Evolutionary conservation across 495 filamentous ascomycete genomes (phyloP).

Genomic region (Aspergillus campestris): DNA sequence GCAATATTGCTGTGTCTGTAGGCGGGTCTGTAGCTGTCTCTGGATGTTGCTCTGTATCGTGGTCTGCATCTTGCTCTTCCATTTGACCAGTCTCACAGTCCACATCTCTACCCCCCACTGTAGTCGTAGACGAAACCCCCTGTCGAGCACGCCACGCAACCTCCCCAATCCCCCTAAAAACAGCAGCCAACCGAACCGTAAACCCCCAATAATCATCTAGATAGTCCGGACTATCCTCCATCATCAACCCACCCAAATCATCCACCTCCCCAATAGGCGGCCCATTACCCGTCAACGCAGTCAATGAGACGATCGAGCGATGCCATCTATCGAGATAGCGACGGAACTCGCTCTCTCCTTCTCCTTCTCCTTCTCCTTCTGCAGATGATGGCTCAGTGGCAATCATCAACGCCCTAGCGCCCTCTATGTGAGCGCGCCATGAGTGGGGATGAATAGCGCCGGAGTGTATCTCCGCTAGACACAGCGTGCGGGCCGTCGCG

Average conservation of each 20-base stretch:
- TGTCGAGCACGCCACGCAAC: slow-evolving; percentile 25
- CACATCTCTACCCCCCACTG: no score
- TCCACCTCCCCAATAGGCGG: slow-evolving; percentile 30
- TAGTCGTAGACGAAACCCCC: no score
- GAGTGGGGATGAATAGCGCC: slow-evolving; percentile 39
- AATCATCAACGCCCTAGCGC: slow-evolving; percentile 35
- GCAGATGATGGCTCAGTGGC: slow-evolving; percentile 10
- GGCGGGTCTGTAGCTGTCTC: no score
- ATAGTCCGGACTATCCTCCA: slow-evolving; percentile 27
- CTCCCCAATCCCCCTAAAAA: slow-evolving; percentile 37
- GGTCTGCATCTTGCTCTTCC: no score
- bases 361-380: slow-evolving; percentile 8
- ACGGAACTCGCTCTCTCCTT: slow-evolving; percentile 21
- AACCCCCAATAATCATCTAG: slow-evolving; percentile 43
- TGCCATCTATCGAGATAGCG: slow-evolving; percentile 41
- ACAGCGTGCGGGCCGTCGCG: slow-evolving; percentile 40
- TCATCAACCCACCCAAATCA: slow-evolving; percentile 11
- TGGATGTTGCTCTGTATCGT: no score
- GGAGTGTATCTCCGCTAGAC: slow-evolving; percentile 41
- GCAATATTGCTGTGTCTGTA: no score
- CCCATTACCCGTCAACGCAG: slow-evolving; percentile 38
- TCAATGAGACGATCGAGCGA: slow-evolving; percentile 38
- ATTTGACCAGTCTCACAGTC: no score
- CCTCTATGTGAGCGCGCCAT: slow-evolving; percentile 41
- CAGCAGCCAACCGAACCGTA: slow-evolving; percentile 30